Conservation (phyloP, 2,329 filamentous ascomycete species). For the Cordyceps sp. region DNA sequence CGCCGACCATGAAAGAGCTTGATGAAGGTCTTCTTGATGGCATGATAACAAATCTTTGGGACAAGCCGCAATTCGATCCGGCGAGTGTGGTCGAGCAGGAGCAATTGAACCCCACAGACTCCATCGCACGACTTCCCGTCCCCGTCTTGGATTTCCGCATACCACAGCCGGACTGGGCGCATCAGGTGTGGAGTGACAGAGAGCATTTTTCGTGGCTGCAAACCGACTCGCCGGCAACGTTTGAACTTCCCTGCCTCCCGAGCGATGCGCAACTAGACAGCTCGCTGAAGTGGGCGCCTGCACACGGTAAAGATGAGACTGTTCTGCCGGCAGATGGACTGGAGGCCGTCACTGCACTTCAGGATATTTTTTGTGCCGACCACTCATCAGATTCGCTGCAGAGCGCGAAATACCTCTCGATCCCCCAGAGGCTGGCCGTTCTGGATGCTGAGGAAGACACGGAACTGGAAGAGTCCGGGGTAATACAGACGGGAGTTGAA, state of each 20-base stretch:
- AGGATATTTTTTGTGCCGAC: constrained; percentile 5
- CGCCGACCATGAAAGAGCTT: neutral
- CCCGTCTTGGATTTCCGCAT: constrained; percentile 12
- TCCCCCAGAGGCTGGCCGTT: constrained; percentile 1
- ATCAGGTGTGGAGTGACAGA: constrained; percentile 4
- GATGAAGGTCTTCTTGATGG: constrained; percentile 7
- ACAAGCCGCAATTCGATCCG: constrained; percentile 3
- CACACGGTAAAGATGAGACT: constrained; percentile 3
- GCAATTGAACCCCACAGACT: constrained; percentile 8
- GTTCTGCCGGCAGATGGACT: constrained; percentile 5
- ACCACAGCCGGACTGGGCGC: constrained; percentile 9
- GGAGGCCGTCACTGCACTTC: constrained; percentile 1
- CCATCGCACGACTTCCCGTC: constrained; percentile 11
- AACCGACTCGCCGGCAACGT: neutral
- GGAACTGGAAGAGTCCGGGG: constrained; percentile 6
- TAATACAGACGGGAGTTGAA: no score
- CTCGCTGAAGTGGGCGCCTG: constrained; percentile 10
- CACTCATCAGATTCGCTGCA: neutral
- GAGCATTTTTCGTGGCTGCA: constrained; percentile 11
- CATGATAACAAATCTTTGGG: constrained; percentile 8
- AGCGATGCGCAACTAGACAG: constrained; percentile 4
- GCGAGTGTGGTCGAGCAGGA: constrained; percentile 12
- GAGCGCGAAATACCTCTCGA: constrained; percentile 6
- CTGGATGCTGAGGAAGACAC: constrained; percentile 6
- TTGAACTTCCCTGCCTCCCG: constrained; percentile 1